Base-by-base conservation (phyloP, 495 filamentous ascomycete genomes). In the Trichoderma orchidacearum region DNA sequence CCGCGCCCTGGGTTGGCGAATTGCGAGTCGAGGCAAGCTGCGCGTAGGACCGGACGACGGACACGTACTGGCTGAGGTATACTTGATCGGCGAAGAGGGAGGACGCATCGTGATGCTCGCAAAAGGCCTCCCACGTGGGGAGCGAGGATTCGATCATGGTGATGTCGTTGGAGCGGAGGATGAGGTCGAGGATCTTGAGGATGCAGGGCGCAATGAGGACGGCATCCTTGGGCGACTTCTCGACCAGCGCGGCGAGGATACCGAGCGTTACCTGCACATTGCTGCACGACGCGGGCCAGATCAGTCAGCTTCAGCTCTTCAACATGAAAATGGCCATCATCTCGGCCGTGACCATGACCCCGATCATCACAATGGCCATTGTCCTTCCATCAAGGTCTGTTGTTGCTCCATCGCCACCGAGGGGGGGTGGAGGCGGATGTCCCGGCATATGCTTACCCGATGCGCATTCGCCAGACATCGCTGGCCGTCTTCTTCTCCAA, bases 211-310 rank as follows among this genome's bases (percentile, higher is more conserved):
- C 88, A 68, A 89, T 94, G 54, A 96, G 84, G 21, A 89, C 87
- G 7, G 95, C 81, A 63, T 95, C 89, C 66, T 89, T 87, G 30
- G 89, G 89, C 18, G 86, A 77, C 69, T 95, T 96, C 64, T 95
- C 89, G 69, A 96, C 90, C 57, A 96, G 77, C 31, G 90, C 87
- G 35, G 82, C 83, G 55, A 95, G 70, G 55, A 96, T 94, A 63
- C 92, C 84, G 32, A 96, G 83, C 18, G 89, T 94, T 56, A 96
- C 89, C 69, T 95, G 89, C 34, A 95, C 87, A 73, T 95, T 93
- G 57, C 89, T 95, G 60, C 50, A 53, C 30, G n/a, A 18, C 8
- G 41, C 2, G 17, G 51, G 38, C 13, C 62, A 51, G 50, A 23
- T 17, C 29, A 32, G 29, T 59, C 52, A 60, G 56, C 53, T 27